A percentile compares a stretch with the other conserved stretches of the same genome.
Evolutionary conservation across 306 rosid genomes (phyloP).

Genomic region (Vigna radiata): DNA sequence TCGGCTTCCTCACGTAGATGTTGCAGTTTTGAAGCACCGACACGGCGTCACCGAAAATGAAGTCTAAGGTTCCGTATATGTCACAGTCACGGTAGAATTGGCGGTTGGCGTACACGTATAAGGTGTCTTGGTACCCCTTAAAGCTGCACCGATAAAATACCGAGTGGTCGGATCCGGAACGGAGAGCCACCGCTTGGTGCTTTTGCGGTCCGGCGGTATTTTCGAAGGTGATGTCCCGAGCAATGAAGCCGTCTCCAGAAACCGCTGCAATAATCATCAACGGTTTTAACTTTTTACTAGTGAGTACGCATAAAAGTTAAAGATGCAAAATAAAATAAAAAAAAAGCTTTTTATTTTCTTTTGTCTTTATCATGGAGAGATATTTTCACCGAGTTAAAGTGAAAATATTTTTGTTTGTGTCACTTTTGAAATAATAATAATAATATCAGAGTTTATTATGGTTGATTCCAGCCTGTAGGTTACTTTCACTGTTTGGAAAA

Average conservation of each 20-base stretch:
- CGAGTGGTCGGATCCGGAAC: constrained; percentile 69
- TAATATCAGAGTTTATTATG: neutral
- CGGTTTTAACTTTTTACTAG: neutral
- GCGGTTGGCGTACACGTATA: constrained; percentile 68
- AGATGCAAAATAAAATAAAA: neutral
- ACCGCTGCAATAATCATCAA: constrained; percentile 50
- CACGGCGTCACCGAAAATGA: constrained; percentile 72
- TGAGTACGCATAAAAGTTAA: neutral
- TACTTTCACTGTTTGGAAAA: neutral
- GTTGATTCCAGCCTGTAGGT: neutral
- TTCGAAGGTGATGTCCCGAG: constrained; percentile 77
- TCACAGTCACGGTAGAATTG: constrained; percentile 90
- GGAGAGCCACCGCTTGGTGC: constrained; percentile 82
- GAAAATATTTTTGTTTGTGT: neutral
- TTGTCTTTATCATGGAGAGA: neutral
- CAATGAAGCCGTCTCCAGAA: constrained; percentile 75
- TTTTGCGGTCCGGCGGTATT: constrained; percentile 85
- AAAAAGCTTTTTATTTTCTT: neutral
- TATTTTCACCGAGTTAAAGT: neutral
- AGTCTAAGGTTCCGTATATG: constrained; percentile 77
- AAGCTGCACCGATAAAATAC: constrained; percentile 77
- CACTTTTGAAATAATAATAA: neutral
- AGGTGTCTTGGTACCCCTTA: constrained; percentile 82
- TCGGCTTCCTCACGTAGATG: constrained; percentile 61
- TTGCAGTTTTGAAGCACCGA: constrained; percentile 70